Evolutionary conservation across 164 flowering plant genomes (phyloP).

Genomic region (Aristolochia contorta): DNA sequence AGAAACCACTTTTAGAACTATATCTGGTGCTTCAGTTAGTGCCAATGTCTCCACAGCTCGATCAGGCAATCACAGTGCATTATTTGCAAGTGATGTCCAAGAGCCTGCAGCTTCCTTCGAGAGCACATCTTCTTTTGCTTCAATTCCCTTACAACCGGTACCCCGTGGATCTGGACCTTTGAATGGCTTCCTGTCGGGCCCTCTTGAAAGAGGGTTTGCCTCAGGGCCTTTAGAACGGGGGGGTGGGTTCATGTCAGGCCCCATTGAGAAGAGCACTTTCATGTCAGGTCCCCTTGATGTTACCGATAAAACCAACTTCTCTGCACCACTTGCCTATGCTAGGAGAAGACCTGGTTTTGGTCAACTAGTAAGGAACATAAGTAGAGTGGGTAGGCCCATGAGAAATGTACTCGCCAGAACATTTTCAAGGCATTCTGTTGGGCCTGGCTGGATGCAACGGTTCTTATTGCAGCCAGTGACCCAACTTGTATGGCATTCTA

Average conservation of each 20-base stretch:
- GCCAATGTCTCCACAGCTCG: constrained; percentile 55
- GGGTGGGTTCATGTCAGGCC: constrained; percentile 49
- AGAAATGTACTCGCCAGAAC: constrained; percentile 37
- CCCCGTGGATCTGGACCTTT: constrained; percentile 50
- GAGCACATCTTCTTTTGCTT: constrained; percentile 55
- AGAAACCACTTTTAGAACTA: constrained; percentile 48
- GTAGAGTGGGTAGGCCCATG: constrained; percentile 33
- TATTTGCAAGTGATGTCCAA: constrained; percentile 29
- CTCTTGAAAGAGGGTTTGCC: constrained; percentile 49
- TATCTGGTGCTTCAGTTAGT: constrained; percentile 71
- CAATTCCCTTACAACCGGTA: constrained; percentile 51
- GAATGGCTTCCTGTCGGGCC: constrained; percentile 58
- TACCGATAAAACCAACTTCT: constrained; percentile 42
- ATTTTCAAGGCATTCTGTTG: constrained; percentile 33
- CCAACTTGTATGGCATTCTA: constrained; percentile 37
- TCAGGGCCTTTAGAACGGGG: constrained; percentile 59
- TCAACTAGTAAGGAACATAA: constrained; percentile 44
- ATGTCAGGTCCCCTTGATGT: constrained; percentile 57
- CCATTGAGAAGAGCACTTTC: constrained; percentile 39
- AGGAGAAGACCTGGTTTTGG: constrained; percentile 35
- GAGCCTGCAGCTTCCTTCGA: constrained; percentile 59
- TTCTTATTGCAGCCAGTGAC: constrained; percentile 40
- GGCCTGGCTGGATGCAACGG: constrained; percentile 47
- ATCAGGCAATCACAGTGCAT: constrained; percentile 34
- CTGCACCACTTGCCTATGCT: constrained; percentile 47